These are phyloP conservation scores for Coelastrella sp. DNA, from an alignment of 139 green algal genomes.

Conservation along the genomic window DNA sequence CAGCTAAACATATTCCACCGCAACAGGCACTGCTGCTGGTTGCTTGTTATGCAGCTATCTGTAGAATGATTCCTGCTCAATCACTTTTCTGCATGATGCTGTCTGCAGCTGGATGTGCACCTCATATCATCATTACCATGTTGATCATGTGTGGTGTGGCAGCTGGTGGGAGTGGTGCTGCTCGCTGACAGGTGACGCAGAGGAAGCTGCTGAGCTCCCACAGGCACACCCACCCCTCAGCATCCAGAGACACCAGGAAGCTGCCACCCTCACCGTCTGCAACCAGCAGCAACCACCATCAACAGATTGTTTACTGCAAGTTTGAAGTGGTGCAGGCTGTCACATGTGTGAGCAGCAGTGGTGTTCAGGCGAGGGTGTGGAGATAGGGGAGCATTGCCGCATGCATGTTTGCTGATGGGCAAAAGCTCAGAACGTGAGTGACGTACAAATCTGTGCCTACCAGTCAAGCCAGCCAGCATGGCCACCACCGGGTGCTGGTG, in stretches of 20 bases:
- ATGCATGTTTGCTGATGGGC: no score
- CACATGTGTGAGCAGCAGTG: background rate
- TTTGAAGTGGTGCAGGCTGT: background rate
- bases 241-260: conserved; percentile 41
- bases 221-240: conserved; percentile 37
- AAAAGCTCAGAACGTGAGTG: background rate
- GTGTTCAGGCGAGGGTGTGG: background rate
- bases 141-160: background rate
- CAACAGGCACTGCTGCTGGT: background rate
- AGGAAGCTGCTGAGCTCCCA: conserved; percentile 32
- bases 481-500: conserved; percentile 33
- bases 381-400: background rate
- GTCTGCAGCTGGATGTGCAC: background rate
- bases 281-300: background rate
- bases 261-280: background rate
- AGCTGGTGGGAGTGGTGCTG: conserved; percentile 26
- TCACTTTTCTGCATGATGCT: background rate
- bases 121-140: conserved; percentile 17
- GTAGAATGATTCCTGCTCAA: no score
- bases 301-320: no score
- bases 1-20: background rate
- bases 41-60: no score
- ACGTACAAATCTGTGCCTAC: background rate
- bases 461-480: conserved; percentile 28
- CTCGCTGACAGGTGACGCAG: conserved; percentile 19